Percentiles rank a stretch among this genome's conserved stretches.
Evolutionary conservation across 371 early-diverging fungal genomes (phyloP).

Genomic region (Mortierella sp.): DNA sequence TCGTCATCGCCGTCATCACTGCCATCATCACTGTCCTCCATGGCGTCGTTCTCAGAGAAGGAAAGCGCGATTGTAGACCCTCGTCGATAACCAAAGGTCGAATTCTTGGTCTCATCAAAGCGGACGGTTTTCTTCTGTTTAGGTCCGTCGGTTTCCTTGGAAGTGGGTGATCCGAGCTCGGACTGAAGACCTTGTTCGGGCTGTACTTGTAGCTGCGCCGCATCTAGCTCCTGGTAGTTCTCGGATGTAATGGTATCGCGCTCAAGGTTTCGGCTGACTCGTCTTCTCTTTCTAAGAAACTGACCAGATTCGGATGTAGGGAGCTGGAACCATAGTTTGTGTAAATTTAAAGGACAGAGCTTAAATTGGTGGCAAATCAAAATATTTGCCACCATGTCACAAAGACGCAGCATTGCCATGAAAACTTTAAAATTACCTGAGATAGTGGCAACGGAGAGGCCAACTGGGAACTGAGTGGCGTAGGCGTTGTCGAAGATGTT

Average conservation of each 20-base stretch:
- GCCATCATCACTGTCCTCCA: background rate
- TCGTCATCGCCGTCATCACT: background rate
- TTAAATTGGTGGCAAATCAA: constrained; percentile 19
- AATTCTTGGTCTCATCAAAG: constrained; percentile 19
- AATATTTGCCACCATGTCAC: background rate
- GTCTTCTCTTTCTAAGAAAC: constrained; percentile 4
- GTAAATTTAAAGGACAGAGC: background rate
- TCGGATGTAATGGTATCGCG: background rate
- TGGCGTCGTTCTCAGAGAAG: background rate
- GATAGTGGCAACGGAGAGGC: background rate
- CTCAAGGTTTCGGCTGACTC: background rate
- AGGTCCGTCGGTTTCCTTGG: background rate
- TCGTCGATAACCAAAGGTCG: constrained; percentile 7
- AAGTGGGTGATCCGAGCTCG: no score
- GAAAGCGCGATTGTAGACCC: constrained; percentile 8
- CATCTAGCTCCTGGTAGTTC: background rate
- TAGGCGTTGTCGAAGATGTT: background rate
- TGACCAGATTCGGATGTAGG: background rate
- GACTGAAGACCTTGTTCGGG: background rate
- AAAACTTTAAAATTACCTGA: constrained; percentile 2
- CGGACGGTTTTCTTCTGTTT: constrained; percentile 5
- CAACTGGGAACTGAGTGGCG: background rate
- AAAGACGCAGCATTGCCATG: background rate
- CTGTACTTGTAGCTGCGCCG: background rate
- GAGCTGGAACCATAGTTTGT: background rate